Evolutionary conservation across 345 rosid species (phyloP).

Genomic region (Noccaea bulbosa): DNA sequence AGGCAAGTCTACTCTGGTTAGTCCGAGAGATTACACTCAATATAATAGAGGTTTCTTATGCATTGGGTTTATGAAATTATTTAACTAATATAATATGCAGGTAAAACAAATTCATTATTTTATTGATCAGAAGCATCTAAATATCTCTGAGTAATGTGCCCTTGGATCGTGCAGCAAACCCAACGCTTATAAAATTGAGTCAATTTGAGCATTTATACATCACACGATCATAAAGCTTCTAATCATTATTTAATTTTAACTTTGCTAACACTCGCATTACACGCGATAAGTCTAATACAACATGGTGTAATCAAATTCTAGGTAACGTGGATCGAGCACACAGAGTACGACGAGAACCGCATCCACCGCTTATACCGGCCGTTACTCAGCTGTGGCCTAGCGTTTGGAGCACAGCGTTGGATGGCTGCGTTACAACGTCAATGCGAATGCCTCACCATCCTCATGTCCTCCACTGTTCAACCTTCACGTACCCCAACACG

Average conservation of each 20-base stretch:
- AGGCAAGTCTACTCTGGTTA: slow-evolving; percentile 18
- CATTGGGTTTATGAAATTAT: slow-evolving; percentile 30
- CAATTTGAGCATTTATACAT: background rate
- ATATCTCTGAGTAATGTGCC: slow-evolving; percentile 52
- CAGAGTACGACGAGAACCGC: slow-evolving; percentile 78
- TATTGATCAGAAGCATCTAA: slow-evolving; percentile 63
- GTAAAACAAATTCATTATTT: slow-evolving; percentile 36
- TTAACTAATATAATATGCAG: slow-evolving; percentile 11
- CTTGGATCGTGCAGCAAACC: slow-evolving; percentile 40
- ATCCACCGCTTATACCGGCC: slow-evolving; percentile 77
- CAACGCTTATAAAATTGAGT: slow-evolving; percentile 19
- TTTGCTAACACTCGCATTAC: too few relatives aligned
- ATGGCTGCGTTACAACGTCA: slow-evolving; percentile 93
- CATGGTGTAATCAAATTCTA: slow-evolving; percentile 34
- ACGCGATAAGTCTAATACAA: background rate
- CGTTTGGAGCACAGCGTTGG: slow-evolving; percentile 94
- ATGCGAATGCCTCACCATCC: slow-evolving; percentile 86
- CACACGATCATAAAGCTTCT: background rate
- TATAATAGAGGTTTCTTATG: slow-evolving; percentile 11
- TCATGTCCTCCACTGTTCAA: slow-evolving; percentile 74
- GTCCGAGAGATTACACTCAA: background rate
- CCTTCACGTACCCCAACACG: slow-evolving; percentile 53
- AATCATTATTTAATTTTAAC: background rate
- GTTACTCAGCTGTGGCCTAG: slow-evolving; percentile 71
- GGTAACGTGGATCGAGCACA: slow-evolving; percentile 99